These are phyloP conservation scores for Kuraishia borneana DNA, from an alignment of 805 yeast genomes.

Conservation along the genomic window DNA sequence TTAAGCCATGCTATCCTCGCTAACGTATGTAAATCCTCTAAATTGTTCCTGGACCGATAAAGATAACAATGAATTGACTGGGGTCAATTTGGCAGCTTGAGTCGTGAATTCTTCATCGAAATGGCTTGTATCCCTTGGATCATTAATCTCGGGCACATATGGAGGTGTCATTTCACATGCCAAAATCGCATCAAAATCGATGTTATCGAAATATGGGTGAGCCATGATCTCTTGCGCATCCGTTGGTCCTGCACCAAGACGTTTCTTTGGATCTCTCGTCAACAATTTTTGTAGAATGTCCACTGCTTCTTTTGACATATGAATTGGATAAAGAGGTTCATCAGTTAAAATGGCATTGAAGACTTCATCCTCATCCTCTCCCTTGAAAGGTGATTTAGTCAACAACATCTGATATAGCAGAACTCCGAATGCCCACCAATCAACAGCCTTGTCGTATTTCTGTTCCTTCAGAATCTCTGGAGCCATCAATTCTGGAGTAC, in stretches of 20 bases:
- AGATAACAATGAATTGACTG: constrained; percentile 80
- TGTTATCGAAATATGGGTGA: constrained; percentile 86
- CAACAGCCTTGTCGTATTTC: constrained; percentile 87
- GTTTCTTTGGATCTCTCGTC: constrained; percentile 75
- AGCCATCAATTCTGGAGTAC: constrained; percentile 99
- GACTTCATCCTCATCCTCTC: constrained; percentile 81
- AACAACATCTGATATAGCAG: constrained; percentile 90
- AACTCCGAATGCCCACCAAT: constrained; percentile 99
- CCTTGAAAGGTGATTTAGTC: constrained; percentile 94
- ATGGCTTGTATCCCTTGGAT: constrained; percentile 85
- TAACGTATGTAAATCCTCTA: constrained; percentile 89
- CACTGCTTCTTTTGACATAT: constrained; percentile 95
- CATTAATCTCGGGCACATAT: constrained; percentile 73
- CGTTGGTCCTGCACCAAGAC: constrained; percentile 78
- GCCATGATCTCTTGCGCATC: constrained; percentile 94
- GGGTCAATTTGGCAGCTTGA: constrained; percentile 90
- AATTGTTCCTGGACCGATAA: constrained; percentile 91
- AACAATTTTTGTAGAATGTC: constrained; percentile 84
- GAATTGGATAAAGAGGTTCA: constrained; percentile 93
- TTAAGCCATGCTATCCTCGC: constrained; percentile 33
- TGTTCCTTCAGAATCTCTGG: constrained; percentile 95
- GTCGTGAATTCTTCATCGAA: constrained; percentile 93
- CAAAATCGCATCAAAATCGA: constrained; percentile 80
- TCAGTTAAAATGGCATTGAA: constrained; percentile 94
- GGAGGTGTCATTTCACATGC: constrained; percentile 73